Base-by-base conservation (phyloP, 768 basidiomycete genomes). In the Paxillus rubicundulus region DNA sequence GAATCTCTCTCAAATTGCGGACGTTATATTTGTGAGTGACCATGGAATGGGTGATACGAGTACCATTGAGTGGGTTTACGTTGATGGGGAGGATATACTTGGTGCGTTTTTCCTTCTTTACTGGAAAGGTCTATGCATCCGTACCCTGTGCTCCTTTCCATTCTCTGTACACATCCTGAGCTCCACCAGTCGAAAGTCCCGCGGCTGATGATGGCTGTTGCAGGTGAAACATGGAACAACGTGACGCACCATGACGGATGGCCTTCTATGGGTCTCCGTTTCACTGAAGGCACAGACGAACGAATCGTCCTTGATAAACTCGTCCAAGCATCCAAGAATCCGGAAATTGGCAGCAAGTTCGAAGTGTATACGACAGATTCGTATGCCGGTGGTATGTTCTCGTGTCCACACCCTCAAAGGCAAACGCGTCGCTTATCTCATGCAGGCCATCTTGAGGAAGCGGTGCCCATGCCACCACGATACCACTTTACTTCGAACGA, bases 21-120 rank as follows among this genome's bases (percentile, higher is more conserved):
- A 97, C 65, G 77, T 96, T 30, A 79, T 96, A 20, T 93, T 95
- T 60, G 92, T 97, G 57, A 88, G 86, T 55, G 90, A 92, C 64
- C 88, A 92, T 60, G 92, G 91, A n/a, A 94, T 92, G 89, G 86
- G 84, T 1, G 89, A 91, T 65, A 96, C 92, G n/a, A 84, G 82
- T 54, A 78, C 88, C 56, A 84, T 85, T 0, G 81, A 86, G 45
- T 77, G 81, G 44, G 71, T 95, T 32, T 90, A 86, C 68, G 75
- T 97, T 48, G 92, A 97, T 64, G 87, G 21, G 16, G 58, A 59
- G 1, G 62, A 56, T 24, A 50, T 70, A 7, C 66, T 71, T 10
- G 67, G 68, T 68, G 44, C 14, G 59, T 41, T 39, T 39, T 17
- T 45, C 39, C 2, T 18, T 17, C 7, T 21, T 36, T 9, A n/a